Evolutionary conservation across 2,329 filamentous ascomycete species (phyloP).

Genomic region (Verticillium klebahnii): DNA sequence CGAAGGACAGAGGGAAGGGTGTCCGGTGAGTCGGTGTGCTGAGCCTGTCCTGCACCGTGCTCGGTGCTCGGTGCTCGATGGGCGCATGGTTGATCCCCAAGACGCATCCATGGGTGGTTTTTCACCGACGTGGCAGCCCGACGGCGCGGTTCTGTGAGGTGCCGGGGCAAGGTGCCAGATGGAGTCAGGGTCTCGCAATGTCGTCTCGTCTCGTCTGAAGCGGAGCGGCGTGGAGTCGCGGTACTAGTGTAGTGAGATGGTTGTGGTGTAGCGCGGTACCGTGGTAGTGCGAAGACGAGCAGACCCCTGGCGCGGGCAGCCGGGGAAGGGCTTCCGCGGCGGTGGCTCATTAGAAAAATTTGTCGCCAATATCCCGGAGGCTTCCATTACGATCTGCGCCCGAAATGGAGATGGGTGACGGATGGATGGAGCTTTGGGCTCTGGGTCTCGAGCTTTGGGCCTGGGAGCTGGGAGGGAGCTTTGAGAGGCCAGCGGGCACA

Average conservation of each 20-base stretch:
- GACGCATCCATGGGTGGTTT: background rate
- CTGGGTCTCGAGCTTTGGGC: background rate
- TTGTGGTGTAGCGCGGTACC: background rate
- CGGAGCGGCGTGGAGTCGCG: background rate
- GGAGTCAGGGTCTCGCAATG: background rate
- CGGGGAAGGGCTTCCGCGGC: constrained; percentile 3
- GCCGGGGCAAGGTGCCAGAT: background rate
- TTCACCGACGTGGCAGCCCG: background rate
- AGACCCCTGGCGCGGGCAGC: background rate
- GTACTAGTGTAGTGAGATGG: too few species aligned
- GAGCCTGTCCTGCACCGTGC: background rate
- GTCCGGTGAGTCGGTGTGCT: constrained; percentile 1
- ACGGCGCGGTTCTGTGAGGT: background rate
- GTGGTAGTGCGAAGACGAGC: background rate
- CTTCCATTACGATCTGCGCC: constrained; percentile 5
- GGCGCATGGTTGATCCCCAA: background rate
- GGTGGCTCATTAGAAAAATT: constrained; percentile 3
- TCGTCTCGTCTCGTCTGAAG: background rate
- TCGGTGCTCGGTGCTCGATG: background rate
- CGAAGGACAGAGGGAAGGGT: background rate
- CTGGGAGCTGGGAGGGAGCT: background rate
- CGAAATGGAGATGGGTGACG: background rate
- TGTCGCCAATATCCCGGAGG: constrained; percentile 1
- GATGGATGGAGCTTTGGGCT: background rate
- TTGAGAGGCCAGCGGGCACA: background rate